These are phyloP conservation scores for Lagenidium sp. DNA, from an alignment of 352 stramenopile genomes.

Conservation along the genomic window DNA sequence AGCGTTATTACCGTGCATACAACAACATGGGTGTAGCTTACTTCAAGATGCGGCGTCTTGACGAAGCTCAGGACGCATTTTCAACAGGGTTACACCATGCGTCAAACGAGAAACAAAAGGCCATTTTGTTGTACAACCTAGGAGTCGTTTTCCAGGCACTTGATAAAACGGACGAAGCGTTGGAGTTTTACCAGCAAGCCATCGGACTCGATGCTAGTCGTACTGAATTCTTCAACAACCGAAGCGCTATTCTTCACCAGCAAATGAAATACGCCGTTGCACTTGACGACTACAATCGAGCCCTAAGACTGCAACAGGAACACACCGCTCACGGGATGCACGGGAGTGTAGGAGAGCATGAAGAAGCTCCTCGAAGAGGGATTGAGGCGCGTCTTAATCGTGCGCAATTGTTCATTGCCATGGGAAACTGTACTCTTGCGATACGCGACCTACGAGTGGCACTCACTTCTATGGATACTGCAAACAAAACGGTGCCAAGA, in stretches of 20 bases:
- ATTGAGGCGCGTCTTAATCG: conserved; percentile 41
- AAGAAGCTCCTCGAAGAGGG: too few relatives aligned
- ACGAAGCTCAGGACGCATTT: conserved; percentile 38
- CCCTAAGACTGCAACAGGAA: conserved; percentile 12
- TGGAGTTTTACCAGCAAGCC: conserved; percentile 44
- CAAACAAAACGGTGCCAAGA: too few relatives aligned
- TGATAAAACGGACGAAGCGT: conserved; percentile 26
- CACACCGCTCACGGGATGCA: not conserved
- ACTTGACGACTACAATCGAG: conserved; percentile 44
- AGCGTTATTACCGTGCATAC: conserved; percentile 22
- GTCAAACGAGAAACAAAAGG: conserved; percentile 13
- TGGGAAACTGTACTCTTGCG: conserved; percentile 32
- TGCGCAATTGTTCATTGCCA: conserved; percentile 39
- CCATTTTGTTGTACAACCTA: conserved; percentile 38
- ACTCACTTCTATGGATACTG: too few relatives aligned
- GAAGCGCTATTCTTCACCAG: conserved; percentile 38
- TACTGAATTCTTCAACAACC: conserved; percentile 48
- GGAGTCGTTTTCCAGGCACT: conserved; percentile 27
- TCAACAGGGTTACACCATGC: conserved; percentile 22
- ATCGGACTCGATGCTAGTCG: conserved; percentile 26
- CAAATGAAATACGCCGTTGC: conserved; percentile 42
- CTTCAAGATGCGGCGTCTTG: conserved; percentile 27
- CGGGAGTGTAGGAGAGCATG: not conserved
- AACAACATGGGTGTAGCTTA: conserved; percentile 44
- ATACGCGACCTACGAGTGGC: conserved; percentile 22